Base-by-base conservation (phyloP, 345 rosid species). In the Boechera stricta region DNA sequence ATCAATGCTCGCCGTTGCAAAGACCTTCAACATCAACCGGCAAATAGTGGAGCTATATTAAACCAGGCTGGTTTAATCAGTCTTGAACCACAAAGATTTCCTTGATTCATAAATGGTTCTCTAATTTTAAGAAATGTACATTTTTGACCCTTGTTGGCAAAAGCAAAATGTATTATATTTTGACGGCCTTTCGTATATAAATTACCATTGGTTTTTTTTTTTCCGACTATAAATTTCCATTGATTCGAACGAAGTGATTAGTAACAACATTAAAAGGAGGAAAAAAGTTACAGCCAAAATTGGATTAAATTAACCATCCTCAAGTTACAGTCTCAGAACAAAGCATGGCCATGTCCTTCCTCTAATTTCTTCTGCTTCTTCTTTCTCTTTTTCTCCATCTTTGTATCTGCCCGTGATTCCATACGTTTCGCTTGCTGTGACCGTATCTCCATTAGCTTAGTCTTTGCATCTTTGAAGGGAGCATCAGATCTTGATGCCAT, bases 401-500 rank as follows among this genome's bases (percentile, higher is more conserved):
- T 86, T 0, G 85, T 84, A 13, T 91, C 92, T 11, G 64, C 57
- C 61, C 86, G 82, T 35, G 83, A 85, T 59, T 76, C 86, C 73
- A 75, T 38, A 4, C 90, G 88, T 80, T 87, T 87, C 5, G 90
- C 84, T 52, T 85, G 90, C 52, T 76, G 77, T 6, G 88, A 59
- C 6, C 87, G 84, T 64, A 91, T 88, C 80, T 88, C 92, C 80
- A 77, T 74, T 78, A 93, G 67, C 85, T 90, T 96, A 5, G 66
- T 79, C 74, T 87, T 91, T 3, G 98, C 98, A 73, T 91, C 93
- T 71, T 47, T 86, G 79, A 93, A 90, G n/a, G 85, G 88, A 38
- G 95, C 91, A 82, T 96, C 97, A 13, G 98, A 88, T 80, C 89
- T 90, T 73, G 87, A 79, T 53, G 92, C 93, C 96, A 96, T 87